Conservation (phyloP, 805 yeast genomes). For the Schizosaccharomyces lindneri region DNA sequence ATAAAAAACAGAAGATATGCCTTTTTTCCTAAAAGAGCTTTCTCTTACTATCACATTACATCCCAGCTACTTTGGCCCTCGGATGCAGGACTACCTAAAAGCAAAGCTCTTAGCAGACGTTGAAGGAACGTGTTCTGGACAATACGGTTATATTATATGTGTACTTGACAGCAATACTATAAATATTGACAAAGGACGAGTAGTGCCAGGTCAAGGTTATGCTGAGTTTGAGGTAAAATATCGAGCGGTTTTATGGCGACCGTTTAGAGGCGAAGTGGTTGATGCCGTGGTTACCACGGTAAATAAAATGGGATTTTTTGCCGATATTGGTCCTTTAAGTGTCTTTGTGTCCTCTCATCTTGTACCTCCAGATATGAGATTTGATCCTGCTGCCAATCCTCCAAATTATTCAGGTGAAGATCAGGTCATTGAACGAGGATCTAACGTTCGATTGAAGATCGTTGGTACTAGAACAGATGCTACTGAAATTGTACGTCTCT, state of each 20-base stretch:
- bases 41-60: conserved; percentile 79
- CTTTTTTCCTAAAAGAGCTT: conserved; percentile 35
- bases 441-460: conserved; percentile 77
- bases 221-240: conserved; percentile 93
- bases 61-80: conserved; percentile 94
- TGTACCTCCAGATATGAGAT: conserved; percentile 81
- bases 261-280: conserved; percentile 95
- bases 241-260: conserved; percentile 92
- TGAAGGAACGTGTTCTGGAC: conserved; percentile 97
- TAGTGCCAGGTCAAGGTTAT: conserved; percentile 73
- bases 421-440: conserved; percentile 82
- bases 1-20: background rate
- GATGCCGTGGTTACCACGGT: conserved; percentile 91
- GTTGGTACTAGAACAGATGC: conserved; percentile 96
- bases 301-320: conserved; percentile 83
- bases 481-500: conserved; percentile 65
- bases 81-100: conserved; percentile 80
- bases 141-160: conserved; percentile 90
- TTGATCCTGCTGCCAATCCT: conserved; percentile 86
- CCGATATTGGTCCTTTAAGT: conserved; percentile 89
- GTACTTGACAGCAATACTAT: conserved; percentile 84
- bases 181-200: conserved; percentile 83
- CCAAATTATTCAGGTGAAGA: conserved; percentile 86
- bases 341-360: conserved; percentile 87
- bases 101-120: conserved; percentile 82